These are phyloP conservation scores for Sarcodon sp. DNA, from an alignment of 768 basidiomycete genomes.

Conservation along the genomic window DNA sequence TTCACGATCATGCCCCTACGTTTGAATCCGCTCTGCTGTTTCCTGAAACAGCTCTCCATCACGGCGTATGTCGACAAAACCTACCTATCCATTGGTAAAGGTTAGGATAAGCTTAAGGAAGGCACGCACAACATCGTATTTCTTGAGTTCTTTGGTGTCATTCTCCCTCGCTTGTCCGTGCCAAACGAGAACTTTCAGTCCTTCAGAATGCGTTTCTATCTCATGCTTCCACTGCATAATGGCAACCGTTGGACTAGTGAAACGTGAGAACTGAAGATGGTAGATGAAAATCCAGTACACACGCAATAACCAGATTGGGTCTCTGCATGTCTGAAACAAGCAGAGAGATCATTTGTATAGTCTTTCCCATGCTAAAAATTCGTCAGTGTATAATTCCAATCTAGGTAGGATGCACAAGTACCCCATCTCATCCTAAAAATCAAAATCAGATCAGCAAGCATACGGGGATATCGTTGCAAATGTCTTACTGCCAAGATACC, in stretches of 20 bases:
- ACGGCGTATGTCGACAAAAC: conserved; percentile 84
- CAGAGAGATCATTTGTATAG: conserved; percentile 91
- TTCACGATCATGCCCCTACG: conserved; percentile 74
- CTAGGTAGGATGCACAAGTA: conserved; percentile 19
- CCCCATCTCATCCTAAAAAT: conserved; percentile 83
- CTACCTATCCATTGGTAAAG: conserved; percentile 18
- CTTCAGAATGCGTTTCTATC: conserved; percentile 74
- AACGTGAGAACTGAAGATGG: background rate
- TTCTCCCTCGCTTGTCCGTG: conserved; percentile 71
- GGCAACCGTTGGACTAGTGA: conserved; percentile 32
- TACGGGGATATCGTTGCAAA: background rate
- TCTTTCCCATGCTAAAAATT: conserved; percentile 70
- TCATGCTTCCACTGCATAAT: conserved; percentile 89
- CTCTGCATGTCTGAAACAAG: conserved; percentile 64
- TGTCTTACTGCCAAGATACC: conserved; percentile 79
- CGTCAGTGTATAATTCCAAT: conserved; percentile 5
- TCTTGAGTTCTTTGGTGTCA: conserved; percentile 53
- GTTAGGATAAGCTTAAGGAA: background rate
- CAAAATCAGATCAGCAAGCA: conserved; percentile 3
- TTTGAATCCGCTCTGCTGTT: conserved; percentile 88
- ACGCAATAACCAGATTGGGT: conserved; percentile 92
- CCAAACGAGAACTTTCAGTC: conserved; percentile 84
- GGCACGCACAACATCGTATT: conserved; percentile 72
- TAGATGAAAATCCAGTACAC: conserved; percentile 14
- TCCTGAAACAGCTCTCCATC: conserved; percentile 84